These are phyloP conservation scores for Colletotrichum eremochloae DNA, from an alignment of 2,329 filamentous ascomycete genomes.

Conservation along the genomic window DNA sequence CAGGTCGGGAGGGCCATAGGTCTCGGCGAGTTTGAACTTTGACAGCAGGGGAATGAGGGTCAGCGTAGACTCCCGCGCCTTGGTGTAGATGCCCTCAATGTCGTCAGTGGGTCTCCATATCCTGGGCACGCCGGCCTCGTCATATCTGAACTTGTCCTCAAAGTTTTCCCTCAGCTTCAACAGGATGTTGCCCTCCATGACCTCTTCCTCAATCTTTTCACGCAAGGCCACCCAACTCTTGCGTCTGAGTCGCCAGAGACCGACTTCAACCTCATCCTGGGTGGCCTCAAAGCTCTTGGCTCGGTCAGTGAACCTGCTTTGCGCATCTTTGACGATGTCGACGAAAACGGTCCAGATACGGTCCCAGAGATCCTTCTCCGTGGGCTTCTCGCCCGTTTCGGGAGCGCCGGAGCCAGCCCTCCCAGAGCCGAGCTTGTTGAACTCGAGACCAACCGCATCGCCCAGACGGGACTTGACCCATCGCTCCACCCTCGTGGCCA, in stretches of 20 bases:
- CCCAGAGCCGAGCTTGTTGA: conserved; percentile 94
- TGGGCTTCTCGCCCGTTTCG: conserved; percentile 80
- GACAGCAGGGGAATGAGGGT: conserved; percentile 90
- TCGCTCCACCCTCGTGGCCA: conserved; percentile 91
- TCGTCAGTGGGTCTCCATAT: conserved; percentile 98
- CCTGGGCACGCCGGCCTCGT: conserved; percentile 91
- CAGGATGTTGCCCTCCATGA: conserved; percentile 96
- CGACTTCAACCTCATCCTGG: conserved; percentile 90
- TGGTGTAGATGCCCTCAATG: conserved; percentile 95
- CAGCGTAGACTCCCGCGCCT: conserved; percentile 91
- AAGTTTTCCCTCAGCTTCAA: conserved; percentile 98
- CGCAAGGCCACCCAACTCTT: conserved; percentile 95
- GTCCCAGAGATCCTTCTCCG: conserved; percentile 94
- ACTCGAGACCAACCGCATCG: conserved; percentile 91
- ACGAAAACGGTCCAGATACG: conserved; percentile 91
- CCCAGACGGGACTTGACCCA: conserved; percentile 91
- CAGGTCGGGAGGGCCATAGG: conserved; percentile 83
- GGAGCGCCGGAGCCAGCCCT: conserved; percentile 85
- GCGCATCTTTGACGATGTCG: conserved; percentile 85
- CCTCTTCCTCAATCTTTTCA: conserved; percentile 94
- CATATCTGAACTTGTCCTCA: conserved; percentile 98
- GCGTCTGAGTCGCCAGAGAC: conserved; percentile 89
- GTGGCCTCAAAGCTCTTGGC: conserved; percentile 95
- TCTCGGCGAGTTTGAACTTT: conserved; percentile 82
- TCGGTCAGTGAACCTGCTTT: conserved; percentile 86